Evolutionary conservation across 1,284 basidiomycete species (phyloP).

Genomic region (Sporisorium graminicola): DNA sequence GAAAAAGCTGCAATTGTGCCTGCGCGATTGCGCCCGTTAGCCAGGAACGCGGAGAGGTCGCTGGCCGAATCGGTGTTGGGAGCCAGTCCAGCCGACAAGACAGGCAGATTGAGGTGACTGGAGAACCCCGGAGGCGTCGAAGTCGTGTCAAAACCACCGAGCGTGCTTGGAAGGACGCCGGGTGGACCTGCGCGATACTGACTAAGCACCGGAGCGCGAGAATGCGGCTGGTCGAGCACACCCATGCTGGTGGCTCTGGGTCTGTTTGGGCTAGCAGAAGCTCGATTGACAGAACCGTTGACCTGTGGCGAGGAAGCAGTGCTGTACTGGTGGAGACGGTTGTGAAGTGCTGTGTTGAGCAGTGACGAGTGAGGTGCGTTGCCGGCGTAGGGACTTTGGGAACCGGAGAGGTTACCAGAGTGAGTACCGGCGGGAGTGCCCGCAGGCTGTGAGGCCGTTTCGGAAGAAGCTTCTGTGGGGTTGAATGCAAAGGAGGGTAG

Average conservation of each 20-base stretch:
- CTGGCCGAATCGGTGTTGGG: conserved; percentile 10
- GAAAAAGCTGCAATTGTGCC: conserved; percentile 65
- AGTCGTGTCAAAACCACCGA: conserved; percentile 8
- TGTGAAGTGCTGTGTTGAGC: conserved; percentile 41
- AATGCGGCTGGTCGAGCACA: conserved; percentile 31
- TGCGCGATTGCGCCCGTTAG: conserved; percentile 52
- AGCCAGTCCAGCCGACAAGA: conserved; percentile 4
- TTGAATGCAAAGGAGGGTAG: conserved; percentile 37
- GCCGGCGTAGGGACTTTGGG: conserved; percentile 30
- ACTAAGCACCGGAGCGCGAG: conserved; percentile 13
- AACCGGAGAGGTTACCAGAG: conserved; percentile 25
- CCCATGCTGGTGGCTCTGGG: conserved; percentile 54
- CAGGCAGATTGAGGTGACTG: conserved; percentile 6
- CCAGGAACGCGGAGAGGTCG: conserved; percentile 25
- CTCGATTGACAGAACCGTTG: conserved; percentile 5
- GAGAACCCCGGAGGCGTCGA: conserved; percentile 1
- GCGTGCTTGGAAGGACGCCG: background rate
- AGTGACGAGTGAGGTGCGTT: conserved; percentile 37
- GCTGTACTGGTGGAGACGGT: conserved; percentile 38
- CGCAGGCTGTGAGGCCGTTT: conserved; percentile 12
- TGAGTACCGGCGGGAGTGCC: conserved; percentile 8
- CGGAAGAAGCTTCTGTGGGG: conserved; percentile 2
- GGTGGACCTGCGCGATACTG: conserved; percentile 12
- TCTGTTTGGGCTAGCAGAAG: conserved; percentile 12
- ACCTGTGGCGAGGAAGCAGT: conserved; percentile 11